Evolutionary conservation across 805 yeast species (phyloP).

Genomic region (Clavispora fructus): DNA sequence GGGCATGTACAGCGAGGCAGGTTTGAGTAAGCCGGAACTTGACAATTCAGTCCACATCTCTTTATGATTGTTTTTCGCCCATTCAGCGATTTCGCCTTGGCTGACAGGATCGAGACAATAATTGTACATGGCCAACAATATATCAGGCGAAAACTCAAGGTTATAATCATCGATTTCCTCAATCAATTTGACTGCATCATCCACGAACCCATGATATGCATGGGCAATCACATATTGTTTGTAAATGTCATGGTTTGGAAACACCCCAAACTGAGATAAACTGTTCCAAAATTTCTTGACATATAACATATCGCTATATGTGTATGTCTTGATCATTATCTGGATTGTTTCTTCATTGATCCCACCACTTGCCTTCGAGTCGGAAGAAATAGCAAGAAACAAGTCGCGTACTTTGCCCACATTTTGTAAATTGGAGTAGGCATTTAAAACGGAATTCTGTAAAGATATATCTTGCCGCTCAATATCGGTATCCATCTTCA

Average conservation of each 20-base stretch:
- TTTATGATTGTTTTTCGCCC: conserved; percentile 28
- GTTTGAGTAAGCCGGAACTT: conserved; percentile 20
- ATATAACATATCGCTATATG: conserved; percentile 48
- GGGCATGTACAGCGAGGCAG: conserved; percentile 27
- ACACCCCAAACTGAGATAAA: conserved; percentile 46
- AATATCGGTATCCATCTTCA: conserved; percentile 56
- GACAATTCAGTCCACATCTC: conserved; percentile 24
- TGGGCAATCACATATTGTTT: conserved; percentile 64
- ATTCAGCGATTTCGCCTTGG: conserved; percentile 25
- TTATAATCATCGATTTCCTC: conserved; percentile 45
- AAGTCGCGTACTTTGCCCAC: conserved; percentile 51
- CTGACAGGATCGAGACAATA: conserved; percentile 30
- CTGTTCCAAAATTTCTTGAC: conserved; percentile 61
- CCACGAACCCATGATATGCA: conserved; percentile 58
- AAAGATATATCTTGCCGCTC: conserved; percentile 49
- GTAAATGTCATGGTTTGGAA: conserved; percentile 48
- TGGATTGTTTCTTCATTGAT: conserved; percentile 59
- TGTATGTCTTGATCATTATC: conserved; percentile 61
- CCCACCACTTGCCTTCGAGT: conserved; percentile 43
- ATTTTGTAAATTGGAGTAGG: conserved; percentile 56
- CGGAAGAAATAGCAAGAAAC: conserved; percentile 53
- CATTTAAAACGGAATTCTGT: conserved; percentile 59
- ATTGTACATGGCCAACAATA: conserved; percentile 44
- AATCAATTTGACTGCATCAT: conserved; percentile 50
- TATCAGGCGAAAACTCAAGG: conserved; percentile 37